Evolutionary conservation across 2,329 filamentous ascomycete species (phyloP).

Genomic region (Rhynchosporium secalis): DNA sequence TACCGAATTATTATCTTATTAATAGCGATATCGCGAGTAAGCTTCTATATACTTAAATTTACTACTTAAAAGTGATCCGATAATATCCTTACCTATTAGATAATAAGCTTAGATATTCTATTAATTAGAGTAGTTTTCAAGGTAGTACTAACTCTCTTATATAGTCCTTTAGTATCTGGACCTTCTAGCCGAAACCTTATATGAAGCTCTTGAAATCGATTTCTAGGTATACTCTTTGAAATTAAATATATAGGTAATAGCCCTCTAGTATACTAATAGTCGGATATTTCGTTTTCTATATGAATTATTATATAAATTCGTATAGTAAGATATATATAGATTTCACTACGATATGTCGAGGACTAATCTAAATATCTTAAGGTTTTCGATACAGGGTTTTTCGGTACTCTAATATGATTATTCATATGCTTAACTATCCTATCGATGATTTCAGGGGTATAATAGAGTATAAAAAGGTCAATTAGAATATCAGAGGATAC

Average conservation of each 20-base stretch:
- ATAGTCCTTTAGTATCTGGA: neutral
- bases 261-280: neutral
- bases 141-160: neutral
- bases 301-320: neutral
- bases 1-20: neutral
- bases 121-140: neutral
- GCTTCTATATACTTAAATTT: neutral
- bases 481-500: neutral
- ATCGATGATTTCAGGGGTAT: no score
- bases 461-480: no score
- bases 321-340: slow-evolving; percentile 11
- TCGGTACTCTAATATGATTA: neutral
- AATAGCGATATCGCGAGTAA: neutral
- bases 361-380: slow-evolving; percentile 1
- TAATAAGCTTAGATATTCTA: neutral
- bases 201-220: neutral
- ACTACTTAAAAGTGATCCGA: no score
- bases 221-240: neutral
- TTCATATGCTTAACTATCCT: slow-evolving; percentile 10
- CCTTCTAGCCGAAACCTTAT: neutral
- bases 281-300: slow-evolving; percentile 15
- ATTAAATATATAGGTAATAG: neutral
- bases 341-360: slow-evolving; percentile 1
- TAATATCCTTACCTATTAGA: neutral
- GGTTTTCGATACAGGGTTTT: neutral